Percentiles rank a stretch among this genome's conserved stretches.
phyloP scores from a whole-genome alignment of 331 rosid genomes.

The Quercus lobata region DNA sequence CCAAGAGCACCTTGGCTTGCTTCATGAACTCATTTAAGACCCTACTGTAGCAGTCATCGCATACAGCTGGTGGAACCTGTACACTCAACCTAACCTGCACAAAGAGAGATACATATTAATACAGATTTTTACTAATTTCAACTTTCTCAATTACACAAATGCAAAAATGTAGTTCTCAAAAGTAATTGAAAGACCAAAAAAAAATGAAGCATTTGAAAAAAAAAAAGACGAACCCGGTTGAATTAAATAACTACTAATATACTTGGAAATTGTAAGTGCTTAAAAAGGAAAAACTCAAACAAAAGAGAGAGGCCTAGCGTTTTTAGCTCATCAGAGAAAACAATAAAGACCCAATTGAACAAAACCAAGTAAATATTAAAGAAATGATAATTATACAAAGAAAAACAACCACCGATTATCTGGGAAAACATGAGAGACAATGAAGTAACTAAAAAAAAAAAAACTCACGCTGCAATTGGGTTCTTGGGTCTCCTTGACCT shows the following conservation, averaged over 20 bases:
- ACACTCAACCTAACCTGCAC: conserved; percentile 79
- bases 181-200: not conserved
- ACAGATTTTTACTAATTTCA: not conserved
- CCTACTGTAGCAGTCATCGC: conserved; percentile 74
- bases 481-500: conserved; percentile 55
- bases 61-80: conserved; percentile 74
- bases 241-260: not conserved
- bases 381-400: not conserved
- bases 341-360: not conserved
- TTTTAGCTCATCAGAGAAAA: not conserved
- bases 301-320: not conserved
- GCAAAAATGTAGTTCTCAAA: not conserved
- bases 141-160: not conserved
- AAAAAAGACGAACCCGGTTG: not conserved
- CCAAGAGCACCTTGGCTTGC: conserved; percentile 62
- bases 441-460: not conserved
- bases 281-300: not conserved
- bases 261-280: not conserved
- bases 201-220: not conserved
- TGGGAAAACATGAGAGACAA: not conserved
- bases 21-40: conserved; percentile 71
- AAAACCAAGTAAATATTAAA: not conserved
- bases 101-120: not conserved
- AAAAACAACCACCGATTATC: not conserved
- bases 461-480: conserved; percentile 66